Conservation (phyloP, 2,329 filamentous ascomycete species). For the Penicillium sp. region DNA sequence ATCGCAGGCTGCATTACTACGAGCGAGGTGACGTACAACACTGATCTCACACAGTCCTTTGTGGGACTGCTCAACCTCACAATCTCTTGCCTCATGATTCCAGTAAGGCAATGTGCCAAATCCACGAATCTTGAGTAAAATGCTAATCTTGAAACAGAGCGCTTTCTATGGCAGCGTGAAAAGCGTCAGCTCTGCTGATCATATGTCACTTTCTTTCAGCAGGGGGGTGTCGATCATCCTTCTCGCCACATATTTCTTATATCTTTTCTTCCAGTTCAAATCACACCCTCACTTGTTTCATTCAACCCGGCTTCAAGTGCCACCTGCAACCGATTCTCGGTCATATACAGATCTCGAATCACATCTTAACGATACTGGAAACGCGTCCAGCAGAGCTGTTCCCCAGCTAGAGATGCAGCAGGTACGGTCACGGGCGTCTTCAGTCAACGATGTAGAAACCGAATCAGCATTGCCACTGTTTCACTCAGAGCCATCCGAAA, state of each 20-base stretch:
- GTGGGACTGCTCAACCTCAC: slow-evolving; percentile 82
- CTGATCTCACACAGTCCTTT: slow-evolving; percentile 88
- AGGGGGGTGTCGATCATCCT: slow-evolving; percentile 51
- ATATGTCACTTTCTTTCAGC: slow-evolving; percentile 72
- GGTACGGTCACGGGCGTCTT: slow-evolving; percentile 5
- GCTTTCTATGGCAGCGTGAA: slow-evolving; percentile 83
- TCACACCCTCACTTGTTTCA: slow-evolving; percentile 3
- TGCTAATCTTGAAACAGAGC: slow-evolving; percentile 47
- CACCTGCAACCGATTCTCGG: background rate
- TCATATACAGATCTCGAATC: slow-evolving; percentile 13
- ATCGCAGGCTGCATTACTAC: slow-evolving; percentile 76
- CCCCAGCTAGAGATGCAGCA: slow-evolving; percentile 14
- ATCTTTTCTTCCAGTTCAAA: slow-evolving; percentile 20
- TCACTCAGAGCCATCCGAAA: background rate
- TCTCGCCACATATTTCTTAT: slow-evolving; percentile 1
- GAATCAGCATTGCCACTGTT: slow-evolving; percentile 10
- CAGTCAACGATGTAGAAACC: background rate
- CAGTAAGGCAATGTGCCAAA: slow-evolving; percentile 52
- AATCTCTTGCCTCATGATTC: slow-evolving; percentile 83
- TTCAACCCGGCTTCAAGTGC: background rate
- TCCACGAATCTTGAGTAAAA: slow-evolving; percentile 29
- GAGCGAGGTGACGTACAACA: slow-evolving; percentile 89
- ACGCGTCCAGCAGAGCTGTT: background rate
- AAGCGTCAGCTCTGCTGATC: slow-evolving; percentile 54
- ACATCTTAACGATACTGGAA: background rate